These are phyloP conservation scores for Gelatoporia subvermispora DNA, from an alignment of 768 basidiomycete genomes.

Conservation along the genomic window DNA sequence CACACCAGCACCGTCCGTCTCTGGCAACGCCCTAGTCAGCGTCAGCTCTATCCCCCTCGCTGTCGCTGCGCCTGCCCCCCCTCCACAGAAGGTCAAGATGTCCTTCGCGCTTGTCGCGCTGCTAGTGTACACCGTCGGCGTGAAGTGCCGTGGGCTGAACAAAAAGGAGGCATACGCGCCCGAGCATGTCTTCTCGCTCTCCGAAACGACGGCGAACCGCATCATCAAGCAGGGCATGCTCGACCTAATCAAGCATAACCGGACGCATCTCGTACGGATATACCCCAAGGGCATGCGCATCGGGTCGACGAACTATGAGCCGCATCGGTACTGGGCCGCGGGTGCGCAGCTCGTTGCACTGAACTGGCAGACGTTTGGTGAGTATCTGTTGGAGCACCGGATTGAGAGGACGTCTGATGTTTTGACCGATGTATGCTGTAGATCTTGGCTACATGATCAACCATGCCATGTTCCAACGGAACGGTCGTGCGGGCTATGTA, in stretches of 20 bases:
- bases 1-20: background rate
- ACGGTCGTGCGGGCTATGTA: conserved; percentile 85
- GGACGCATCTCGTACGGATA: conserved; percentile 74
- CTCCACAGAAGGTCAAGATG: conserved; percentile 55
- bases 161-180: conserved; percentile 80
- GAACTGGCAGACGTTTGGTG: conserved; percentile 97
- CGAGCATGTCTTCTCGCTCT: conserved; percentile 90
- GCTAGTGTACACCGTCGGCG: conserved; percentile 91
- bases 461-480: conserved; percentile 91
- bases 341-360: conserved; percentile 89
- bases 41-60: conserved; percentile 3
- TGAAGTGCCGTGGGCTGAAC: conserved; percentile 90
- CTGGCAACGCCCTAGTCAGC: background rate
- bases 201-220: conserved; percentile 76
- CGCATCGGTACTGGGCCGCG: conserved; percentile 84
- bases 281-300: conserved; percentile 85
- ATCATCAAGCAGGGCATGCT: conserved; percentile 61
- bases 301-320: conserved; percentile 82
- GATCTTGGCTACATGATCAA: conserved; percentile 92
- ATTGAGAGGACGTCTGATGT: background rate
- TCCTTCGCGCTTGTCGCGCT: conserved; percentile 68
- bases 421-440: conserved; percentile 22
- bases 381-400: conserved; percentile 20
- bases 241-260: conserved; percentile 83
- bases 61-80: conserved; percentile 1